These are phyloP conservation scores for Aspergillus hortae DNA, from an alignment of 2,329 filamentous ascomycete genomes.

Conservation along the genomic window DNA sequence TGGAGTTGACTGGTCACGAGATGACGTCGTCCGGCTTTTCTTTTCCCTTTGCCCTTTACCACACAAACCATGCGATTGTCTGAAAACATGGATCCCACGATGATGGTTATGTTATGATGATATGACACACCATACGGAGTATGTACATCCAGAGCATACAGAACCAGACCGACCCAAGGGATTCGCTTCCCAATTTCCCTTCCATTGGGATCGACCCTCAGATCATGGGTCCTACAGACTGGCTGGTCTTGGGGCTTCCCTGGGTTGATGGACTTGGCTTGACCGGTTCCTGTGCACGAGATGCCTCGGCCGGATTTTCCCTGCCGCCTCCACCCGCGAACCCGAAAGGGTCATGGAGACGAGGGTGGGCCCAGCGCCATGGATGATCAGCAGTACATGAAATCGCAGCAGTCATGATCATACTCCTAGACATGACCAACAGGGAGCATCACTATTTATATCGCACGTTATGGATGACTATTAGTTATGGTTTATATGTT, in stretches of 20 bases:
- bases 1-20: too few species aligned
- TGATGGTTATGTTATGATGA: too few species aligned
- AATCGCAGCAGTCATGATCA: too few species aligned
- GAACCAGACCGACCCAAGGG: background rate
- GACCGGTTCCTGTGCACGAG: slow-evolving; percentile 11
- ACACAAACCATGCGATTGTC: too few species aligned
- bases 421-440: too few species aligned
- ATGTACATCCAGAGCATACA: background rate
- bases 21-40: too few species aligned
- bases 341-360: slow-evolving; percentile 17
- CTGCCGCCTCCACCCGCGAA: slow-evolving; percentile 1
- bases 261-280: slow-evolving; percentile 11
- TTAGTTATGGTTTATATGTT: too few species aligned
- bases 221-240: slow-evolving; percentile 7
- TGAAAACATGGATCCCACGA: too few species aligned
- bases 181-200: slow-evolving; percentile 7
- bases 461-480: too few species aligned
- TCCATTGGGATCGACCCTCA: slow-evolving; percentile 19
- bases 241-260: slow-evolving; percentile 5
- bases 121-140: too few species aligned
- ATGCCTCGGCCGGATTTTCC: slow-evolving; percentile 15
- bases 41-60: too few species aligned
- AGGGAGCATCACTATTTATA: too few species aligned
- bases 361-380: slow-evolving; percentile 7
- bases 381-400: slow-evolving; percentile 15